These are phyloP conservation scores for Aspergillus aculeatinus DNA, from an alignment of 2,329 filamentous ascomycete genomes.

Conservation along the genomic window DNA sequence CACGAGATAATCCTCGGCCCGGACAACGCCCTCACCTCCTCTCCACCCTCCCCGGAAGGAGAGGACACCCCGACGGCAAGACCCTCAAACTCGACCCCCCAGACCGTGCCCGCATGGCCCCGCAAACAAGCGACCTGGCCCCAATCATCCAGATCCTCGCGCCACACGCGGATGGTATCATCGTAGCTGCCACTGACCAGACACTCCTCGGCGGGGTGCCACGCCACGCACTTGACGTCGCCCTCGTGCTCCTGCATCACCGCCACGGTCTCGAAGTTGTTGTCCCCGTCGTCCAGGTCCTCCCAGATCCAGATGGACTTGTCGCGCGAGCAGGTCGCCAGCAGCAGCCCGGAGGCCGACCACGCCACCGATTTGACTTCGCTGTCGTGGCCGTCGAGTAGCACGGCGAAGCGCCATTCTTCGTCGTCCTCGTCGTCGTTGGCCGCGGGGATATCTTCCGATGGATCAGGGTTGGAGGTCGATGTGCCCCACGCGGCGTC, in stretches of 20 bases:
- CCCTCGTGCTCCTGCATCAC: constrained; percentile 92
- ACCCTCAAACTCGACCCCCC: constrained; percentile 72
- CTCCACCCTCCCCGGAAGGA: not conserved
- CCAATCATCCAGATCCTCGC: constrained; percentile 93
- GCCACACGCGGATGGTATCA: constrained; percentile 83
- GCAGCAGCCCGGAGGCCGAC: constrained; percentile 65
- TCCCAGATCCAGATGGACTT: constrained; percentile 99
- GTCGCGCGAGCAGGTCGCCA: constrained; percentile 88
- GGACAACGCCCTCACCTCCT: constrained; percentile 22
- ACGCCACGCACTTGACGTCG: constrained; percentile 90
- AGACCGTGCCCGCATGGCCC: constrained; percentile 83
- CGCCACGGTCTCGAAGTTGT: constrained; percentile 95
- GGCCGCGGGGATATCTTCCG: constrained; percentile 38
- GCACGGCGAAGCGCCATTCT: constrained; percentile 89
- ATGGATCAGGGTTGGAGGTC: not conserved
- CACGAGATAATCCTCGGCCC: constrained; percentile 70
- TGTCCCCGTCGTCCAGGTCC: constrained; percentile 78
- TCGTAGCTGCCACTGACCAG: constrained; percentile 93
- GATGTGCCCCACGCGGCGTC: too few relatives aligned
- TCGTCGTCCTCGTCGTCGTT: constrained; percentile 65
- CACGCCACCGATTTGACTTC: constrained; percentile 83
- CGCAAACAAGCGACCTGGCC: constrained; percentile 78
- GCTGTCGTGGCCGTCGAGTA: constrained; percentile 91
- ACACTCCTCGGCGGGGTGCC: constrained; percentile 79
- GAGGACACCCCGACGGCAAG: too few relatives aligned